phyloP scores from a whole-genome alignment of 2,329 filamentous ascomycete species.

The Curvularia eragrostidis region DNA sequence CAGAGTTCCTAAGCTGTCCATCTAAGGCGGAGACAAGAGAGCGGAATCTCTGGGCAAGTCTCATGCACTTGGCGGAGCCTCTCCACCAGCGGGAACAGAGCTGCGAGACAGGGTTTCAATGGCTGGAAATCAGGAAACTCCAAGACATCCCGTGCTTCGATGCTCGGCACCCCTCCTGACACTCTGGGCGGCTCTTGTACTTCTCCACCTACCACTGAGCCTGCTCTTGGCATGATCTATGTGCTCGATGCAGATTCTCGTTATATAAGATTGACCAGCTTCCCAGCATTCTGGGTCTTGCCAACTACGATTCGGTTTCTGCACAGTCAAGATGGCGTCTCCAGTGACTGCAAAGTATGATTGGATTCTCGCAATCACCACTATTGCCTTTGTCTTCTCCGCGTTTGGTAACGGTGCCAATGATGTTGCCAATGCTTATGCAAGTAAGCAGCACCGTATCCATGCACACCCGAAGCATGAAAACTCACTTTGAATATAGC shows the following conservation, averaged over 20 bases:
- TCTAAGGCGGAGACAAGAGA: conserved; percentile 16
- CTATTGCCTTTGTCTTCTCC: conserved; percentile 47
- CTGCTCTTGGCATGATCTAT: background rate
- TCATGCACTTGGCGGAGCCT: conserved; percentile 11
- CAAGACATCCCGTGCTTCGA: background rate
- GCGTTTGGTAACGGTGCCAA: conserved; percentile 54
- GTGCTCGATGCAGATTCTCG: background rate
- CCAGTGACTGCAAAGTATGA: conserved; percentile 43
- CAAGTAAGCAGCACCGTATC: conserved; percentile 39
- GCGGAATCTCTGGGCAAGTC: conserved; percentile 14
- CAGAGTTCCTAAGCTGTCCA: background rate
- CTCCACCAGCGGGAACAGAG: background rate
- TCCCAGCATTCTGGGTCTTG: background rate
- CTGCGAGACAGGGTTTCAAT: background rate
- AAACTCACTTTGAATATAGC: conserved; percentile 18
- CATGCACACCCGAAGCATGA: background rate
- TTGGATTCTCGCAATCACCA: conserved; percentile 52
- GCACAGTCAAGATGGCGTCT: conserved; percentile 25
- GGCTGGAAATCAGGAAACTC: background rate
- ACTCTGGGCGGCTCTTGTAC: conserved; percentile 8
- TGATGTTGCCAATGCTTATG: conserved; percentile 64
- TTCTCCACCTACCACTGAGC: background rate
- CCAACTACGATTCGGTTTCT: background rate
- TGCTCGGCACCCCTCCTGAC: conserved; percentile 3
- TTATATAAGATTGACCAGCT: conserved; percentile 9